Conservation (phyloP, 495 filamentous ascomycete species). For the Aspergillus avenaceus region DNA sequence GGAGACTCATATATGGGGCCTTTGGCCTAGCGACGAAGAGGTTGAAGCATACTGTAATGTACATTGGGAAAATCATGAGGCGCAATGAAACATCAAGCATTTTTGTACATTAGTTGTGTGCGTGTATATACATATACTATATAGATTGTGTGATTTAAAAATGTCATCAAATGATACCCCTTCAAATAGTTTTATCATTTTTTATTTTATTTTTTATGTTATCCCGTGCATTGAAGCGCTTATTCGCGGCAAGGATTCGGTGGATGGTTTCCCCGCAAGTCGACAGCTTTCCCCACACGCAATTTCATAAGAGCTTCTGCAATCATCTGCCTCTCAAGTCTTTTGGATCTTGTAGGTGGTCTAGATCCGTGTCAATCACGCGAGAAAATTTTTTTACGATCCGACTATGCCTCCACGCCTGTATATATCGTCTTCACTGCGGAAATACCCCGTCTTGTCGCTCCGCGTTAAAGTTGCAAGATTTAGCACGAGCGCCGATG, state of each 20-base stretch:
- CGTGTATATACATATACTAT: slow-evolving; percentile 16
- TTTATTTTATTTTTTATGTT: too few species aligned
- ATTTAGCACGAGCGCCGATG: slow-evolving; percentile 32
- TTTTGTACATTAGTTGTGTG: slow-evolving; percentile 24
- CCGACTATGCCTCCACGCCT: slow-evolving; percentile 32
- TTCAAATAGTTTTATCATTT: too few species aligned
- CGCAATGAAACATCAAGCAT: slow-evolving; percentile 17
- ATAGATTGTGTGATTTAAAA: slow-evolving; percentile 5
- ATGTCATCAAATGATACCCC: slow-evolving; percentile 4
- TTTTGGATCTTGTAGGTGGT: too few species aligned
- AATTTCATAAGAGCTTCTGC: neutral
- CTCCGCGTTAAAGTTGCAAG: slow-evolving; percentile 30
- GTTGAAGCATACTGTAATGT: slow-evolving; percentile 38
- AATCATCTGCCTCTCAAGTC: slow-evolving; percentile 2
- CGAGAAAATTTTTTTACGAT: slow-evolving; percentile 7
- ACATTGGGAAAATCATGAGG: slow-evolving; percentile 9
- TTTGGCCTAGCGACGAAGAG: slow-evolving; percentile 52
- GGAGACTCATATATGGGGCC: slow-evolving; percentile 41
- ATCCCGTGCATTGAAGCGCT: slow-evolving; percentile 12
- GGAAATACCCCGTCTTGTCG: slow-evolving; percentile 17
- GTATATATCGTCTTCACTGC: slow-evolving; percentile 19
- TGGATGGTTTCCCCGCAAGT: slow-evolving; percentile 15
- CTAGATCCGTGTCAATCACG: neutral
- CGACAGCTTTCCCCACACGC: slow-evolving; percentile 18
- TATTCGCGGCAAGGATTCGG: slow-evolving; percentile 12